Percentiles rank a stretch among this genome's conserved stretches.
phyloP scores from a whole-genome alignment of 768 basidiomycete genomes.

The Lactarius sp. region DNA sequence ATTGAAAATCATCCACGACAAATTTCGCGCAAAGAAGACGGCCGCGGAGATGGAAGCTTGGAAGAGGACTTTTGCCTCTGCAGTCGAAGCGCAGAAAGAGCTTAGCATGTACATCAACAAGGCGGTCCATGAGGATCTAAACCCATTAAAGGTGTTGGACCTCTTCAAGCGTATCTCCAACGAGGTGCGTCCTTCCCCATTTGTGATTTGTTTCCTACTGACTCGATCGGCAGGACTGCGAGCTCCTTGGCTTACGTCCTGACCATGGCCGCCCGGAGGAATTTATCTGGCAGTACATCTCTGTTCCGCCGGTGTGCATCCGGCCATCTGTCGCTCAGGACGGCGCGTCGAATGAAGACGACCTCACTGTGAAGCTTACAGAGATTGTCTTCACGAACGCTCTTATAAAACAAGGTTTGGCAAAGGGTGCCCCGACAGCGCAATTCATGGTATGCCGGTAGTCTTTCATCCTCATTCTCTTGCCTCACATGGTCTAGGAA shows the following conservation, averaged over 20 bases:
- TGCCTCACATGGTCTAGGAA: conserved; percentile 49
- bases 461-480: conserved; percentile 13
- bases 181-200: conserved; percentile 50
- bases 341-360: conserved; percentile 97
- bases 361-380: conserved; percentile 93
- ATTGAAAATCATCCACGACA: conserved; percentile 96
- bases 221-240: conserved; percentile 66
- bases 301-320: conserved; percentile 96
- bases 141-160: conserved; percentile 89
- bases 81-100: conserved; percentile 84
- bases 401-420: conserved; percentile 83
- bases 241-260: conserved; percentile 87
- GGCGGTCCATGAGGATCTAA: conserved; percentile 87
- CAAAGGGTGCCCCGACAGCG: conserved; percentile 81
- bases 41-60: conserved; percentile 84
- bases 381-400: conserved; percentile 96
- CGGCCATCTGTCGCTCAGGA: conserved; percentile 97
- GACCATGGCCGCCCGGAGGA: conserved; percentile 90
- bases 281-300: conserved; percentile 98
- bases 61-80: conserved; percentile 74
- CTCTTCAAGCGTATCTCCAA: conserved; percentile 89
- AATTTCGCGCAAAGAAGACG: conserved; percentile 91
- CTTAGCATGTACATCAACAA: conserved; percentile 79
- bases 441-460: conserved; percentile 69
- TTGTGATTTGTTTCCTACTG: neutral